phyloP scores from a whole-genome alignment of 306 rosid species.

The Vicia villosa region DNA sequence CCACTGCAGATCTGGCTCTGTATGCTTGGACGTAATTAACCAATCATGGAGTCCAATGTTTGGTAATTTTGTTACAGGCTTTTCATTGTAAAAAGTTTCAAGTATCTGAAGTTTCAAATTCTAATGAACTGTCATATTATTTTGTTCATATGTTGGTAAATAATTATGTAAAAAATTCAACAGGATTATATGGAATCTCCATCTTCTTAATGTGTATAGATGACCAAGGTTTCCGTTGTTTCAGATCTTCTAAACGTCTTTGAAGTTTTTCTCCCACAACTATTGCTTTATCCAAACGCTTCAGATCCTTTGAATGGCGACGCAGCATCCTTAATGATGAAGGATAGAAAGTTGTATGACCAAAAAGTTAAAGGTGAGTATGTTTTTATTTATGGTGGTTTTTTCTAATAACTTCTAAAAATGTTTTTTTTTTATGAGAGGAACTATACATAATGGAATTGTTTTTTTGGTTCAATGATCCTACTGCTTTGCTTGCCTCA shows the following conservation, averaged over 20 bases:
- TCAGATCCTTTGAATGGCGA: conserved; percentile 97
- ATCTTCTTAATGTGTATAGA: conserved; percentile 1
- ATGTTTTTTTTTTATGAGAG: neutral
- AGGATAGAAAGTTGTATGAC: conserved; percentile 76
- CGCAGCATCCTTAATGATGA: conserved; percentile 96
- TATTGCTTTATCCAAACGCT: conserved; percentile 95
- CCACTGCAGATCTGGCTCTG: conserved; percentile 93
- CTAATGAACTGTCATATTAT: conserved; percentile 6
- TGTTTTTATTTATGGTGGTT: neutral
- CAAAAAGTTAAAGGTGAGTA: conserved; percentile 90
- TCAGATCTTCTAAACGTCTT: conserved; percentile 94
- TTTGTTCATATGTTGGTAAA: neutral
- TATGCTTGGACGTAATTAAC: conserved; percentile 97
- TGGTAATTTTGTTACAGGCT: conserved; percentile 54
- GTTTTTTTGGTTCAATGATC: conserved; percentile 11
- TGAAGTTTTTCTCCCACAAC: conserved; percentile 98
- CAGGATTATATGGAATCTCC: conserved; percentile 1
- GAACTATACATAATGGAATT: neutral
- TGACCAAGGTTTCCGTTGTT: conserved; percentile 37
- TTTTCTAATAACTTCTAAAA: conserved; percentile 4
- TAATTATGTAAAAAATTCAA: conserved; percentile 14
- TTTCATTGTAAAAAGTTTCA: conserved; percentile 34
- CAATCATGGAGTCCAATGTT: conserved; percentile 99
- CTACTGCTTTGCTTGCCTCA: conserved; percentile 14
- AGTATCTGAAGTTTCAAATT: conserved; percentile 16